Percentiles rank a stretch among this genome's conserved stretches.
Conservation (phyloP, 331 rosid species). For the Dryas integrifolia region DNA sequence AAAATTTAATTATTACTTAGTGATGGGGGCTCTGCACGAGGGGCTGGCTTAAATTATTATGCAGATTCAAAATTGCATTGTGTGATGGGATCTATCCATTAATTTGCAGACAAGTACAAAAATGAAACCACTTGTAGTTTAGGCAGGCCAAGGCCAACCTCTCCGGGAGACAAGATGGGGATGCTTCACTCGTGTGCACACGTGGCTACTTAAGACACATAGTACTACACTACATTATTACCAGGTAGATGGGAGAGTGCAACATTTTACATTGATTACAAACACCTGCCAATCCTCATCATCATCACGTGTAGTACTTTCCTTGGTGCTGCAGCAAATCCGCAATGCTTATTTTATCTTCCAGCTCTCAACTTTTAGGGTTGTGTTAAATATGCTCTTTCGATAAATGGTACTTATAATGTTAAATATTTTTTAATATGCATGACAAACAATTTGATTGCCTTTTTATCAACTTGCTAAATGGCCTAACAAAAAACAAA, state of each 20-base stretch:
- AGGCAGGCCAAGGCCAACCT: slow-evolving; percentile 2
- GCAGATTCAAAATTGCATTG: slow-evolving; percentile 16
- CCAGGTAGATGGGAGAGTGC: neutral
- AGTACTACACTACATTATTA: neutral
- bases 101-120: neutral
- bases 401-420: neutral
- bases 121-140: neutral
- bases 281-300: slow-evolving; percentile 12
- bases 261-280: neutral
- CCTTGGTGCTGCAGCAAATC: neutral
- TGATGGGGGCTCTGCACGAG: slow-evolving; percentile 21
- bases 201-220: slow-evolving; percentile 4
- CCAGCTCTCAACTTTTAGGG: neutral
- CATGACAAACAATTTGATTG: neutral
- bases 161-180: slow-evolving; percentile 13
- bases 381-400: neutral
- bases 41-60: slow-evolving; percentile 10
- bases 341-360: neutral
- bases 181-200: slow-evolving; percentile 5
- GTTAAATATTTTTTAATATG: neutral
- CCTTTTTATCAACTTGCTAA: no score
- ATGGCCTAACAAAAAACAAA: no score
- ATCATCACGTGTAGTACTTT: neutral
- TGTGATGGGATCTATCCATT: neutral
- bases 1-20: neutral